These are phyloP conservation scores for Candida ficus DNA, from an alignment of 805 yeast genomes.

Conservation along the genomic window DNA sequence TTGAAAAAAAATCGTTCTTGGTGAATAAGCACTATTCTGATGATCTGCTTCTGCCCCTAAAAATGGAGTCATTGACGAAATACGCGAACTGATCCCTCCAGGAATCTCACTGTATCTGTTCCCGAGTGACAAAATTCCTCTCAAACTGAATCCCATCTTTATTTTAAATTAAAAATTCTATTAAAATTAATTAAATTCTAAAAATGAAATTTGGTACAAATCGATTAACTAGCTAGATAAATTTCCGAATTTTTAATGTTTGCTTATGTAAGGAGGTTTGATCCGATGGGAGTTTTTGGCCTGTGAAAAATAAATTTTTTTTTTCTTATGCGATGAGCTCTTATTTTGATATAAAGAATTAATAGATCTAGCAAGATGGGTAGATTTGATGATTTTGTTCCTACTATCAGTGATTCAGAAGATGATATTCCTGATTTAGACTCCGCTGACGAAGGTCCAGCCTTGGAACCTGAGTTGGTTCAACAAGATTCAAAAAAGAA, in stretches of 20 bases:
- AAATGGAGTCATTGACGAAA: slow-evolving; percentile 2
- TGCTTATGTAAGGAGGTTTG: not conserved
- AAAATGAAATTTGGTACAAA: no score
- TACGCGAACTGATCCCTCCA: not conserved
- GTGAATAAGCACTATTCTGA: slow-evolving; percentile 31
- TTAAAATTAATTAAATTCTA: no score
- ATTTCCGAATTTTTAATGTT: no score
- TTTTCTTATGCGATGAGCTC: slow-evolving; percentile 11
- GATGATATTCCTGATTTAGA: slow-evolving; percentile 57
- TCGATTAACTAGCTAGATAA: no score
- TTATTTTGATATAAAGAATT: not conserved
- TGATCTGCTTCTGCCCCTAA: not conserved
- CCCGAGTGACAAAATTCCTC: slow-evolving; percentile 3
- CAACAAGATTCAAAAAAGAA: slow-evolving; percentile 3
- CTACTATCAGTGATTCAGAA: slow-evolving; percentile 75
- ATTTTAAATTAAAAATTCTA: no score
- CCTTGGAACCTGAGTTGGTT: slow-evolving; percentile 7
- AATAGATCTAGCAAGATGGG: slow-evolving; percentile 14
- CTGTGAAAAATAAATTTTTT: slow-evolving; percentile 1
- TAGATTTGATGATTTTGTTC: slow-evolving; percentile 52
- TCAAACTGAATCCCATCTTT: slow-evolving; percentile 7
- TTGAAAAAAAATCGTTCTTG: slow-evolving; percentile 58
- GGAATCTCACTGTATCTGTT: slow-evolving; percentile 7
- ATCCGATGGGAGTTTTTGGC: not conserved
- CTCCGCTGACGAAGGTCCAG: slow-evolving; percentile 24